Evolutionary conservation across 2,329 filamentous ascomycete species (phyloP).

Genomic region (Alternaria gansuensis): DNA sequence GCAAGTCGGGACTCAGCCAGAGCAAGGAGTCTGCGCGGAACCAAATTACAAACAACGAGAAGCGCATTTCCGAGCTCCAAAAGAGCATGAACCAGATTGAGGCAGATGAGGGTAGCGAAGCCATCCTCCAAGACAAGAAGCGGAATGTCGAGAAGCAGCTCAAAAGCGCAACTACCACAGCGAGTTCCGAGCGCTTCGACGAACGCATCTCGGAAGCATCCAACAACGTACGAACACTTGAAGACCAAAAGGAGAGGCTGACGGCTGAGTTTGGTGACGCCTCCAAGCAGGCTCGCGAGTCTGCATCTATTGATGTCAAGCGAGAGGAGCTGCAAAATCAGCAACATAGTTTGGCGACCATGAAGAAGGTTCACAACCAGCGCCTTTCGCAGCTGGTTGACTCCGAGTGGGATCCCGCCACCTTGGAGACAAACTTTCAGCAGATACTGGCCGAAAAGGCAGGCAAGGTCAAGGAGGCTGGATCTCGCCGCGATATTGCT

Average conservation of each 20-base stretch:
- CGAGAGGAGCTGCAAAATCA: constrained; percentile 81
- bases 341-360: constrained; percentile 77
- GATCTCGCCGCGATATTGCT: constrained; percentile 73
- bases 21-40: constrained; percentile 77
- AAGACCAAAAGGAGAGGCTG: constrained; percentile 75
- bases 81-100: constrained; percentile 74
- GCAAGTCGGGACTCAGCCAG: constrained; percentile 75
- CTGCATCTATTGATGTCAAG: constrained; percentile 83
- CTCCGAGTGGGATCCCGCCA: constrained; percentile 71
- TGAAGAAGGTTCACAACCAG: constrained; percentile 76
- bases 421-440: constrained; percentile 76
- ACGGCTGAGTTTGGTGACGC: constrained; percentile 84
- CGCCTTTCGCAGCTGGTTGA: constrained; percentile 74
- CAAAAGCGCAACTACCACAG: constrained; percentile 68
- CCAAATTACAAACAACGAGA: constrained; percentile 77
- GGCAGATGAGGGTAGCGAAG: constrained; percentile 85
- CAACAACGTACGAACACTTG: constrained; percentile 70
- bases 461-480: constrained; percentile 68
- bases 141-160: constrained; percentile 73
- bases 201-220: constrained; percentile 73
- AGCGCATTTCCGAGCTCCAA: constrained; percentile 72
- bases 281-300: constrained; percentile 80
- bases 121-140: constrained; percentile 76
- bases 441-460: constrained; percentile 66
- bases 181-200: constrained; percentile 73